Evolutionary conservation across 495 filamentous ascomycete genomes (phyloP), one percentile per base, ranked within the genome.

Genomic region (Articulospora tetracladia): DNA sequence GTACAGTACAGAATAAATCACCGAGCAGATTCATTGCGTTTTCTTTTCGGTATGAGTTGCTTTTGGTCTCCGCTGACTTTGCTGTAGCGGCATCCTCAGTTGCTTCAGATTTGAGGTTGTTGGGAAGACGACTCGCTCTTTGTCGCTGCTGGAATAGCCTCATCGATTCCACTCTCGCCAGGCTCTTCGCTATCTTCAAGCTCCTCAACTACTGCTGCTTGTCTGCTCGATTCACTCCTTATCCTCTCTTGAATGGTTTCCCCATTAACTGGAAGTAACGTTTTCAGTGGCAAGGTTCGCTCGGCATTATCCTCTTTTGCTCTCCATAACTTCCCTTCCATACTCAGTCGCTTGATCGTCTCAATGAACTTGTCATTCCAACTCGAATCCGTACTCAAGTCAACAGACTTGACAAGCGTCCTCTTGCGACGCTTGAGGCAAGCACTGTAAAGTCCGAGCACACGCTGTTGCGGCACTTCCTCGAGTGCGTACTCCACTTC

Each of bases 401-500:
- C 59, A 26, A 56, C 1, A 10, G 1, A 6, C 25, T 69, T 61
- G 0, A 65, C 65, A 24, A 87, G 68, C 1, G 71, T 66, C 53
- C 76, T 78, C 46, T 68, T 62, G 13, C 89, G 83, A 1, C 89
- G 78, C 1, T 56, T 74, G 24, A 63, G 89, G 92, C 27, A 85
- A 65, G 0, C 24, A 69, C 24, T 70, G 63, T 1, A 79, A 81
- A 0, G 73, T 64, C 2, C 69, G 51, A 0, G 54, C 58, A 0
- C 65, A 34, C 1, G 56, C 3, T 3, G 81, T 68, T 66, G 94
- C 88, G 47, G 77, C 39, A 44, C n/a, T 17, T 44, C 39, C 17
- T 72, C 28, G 97, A 69, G 24, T 82, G 76, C 39, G 71, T 96
- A 97, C 57, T 96, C 85, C 39, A 97, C 73, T 0, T 72, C 70